Percentiles rank a stretch among this genome's conserved stretches.
phyloP scores from a whole-genome alignment of 768 basidiomycete genomes.

The Astraeus odoratus region DNA sequence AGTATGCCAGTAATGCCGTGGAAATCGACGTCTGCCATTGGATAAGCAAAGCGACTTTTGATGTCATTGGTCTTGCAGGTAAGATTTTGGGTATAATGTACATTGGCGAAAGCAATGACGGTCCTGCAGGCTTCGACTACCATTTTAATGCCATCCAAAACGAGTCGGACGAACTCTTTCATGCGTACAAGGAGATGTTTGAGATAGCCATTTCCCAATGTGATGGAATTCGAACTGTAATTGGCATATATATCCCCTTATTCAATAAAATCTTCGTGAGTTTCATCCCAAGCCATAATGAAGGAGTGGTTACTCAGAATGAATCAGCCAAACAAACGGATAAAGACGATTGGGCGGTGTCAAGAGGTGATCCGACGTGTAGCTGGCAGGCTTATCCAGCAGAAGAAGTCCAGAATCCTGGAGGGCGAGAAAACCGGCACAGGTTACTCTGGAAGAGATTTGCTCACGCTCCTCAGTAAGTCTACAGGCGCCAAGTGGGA shows the following conservation, averaged over 20 bases:
- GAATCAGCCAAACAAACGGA: slow-evolving; percentile 46
- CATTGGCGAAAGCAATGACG: slow-evolving; percentile 1
- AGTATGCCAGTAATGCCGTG: slow-evolving; percentile 23
- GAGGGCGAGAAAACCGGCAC: slow-evolving; percentile 49
- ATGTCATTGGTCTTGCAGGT: slow-evolving; percentile 90
- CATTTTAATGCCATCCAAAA: slow-evolving; percentile 78
- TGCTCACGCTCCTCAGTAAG: slow-evolving; percentile 73
- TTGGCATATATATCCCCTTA: slow-evolving; percentile 55
- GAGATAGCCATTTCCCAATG: slow-evolving; percentile 59
- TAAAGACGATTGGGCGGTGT: slow-evolving; percentile 46
- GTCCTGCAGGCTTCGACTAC: slow-evolving; percentile 68
- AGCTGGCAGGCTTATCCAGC: slow-evolving; percentile 69
- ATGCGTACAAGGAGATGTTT: slow-evolving; percentile 84
- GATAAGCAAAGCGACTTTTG: slow-evolving; percentile 80
- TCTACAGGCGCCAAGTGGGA: slow-evolving; percentile 6
- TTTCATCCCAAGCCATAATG: slow-evolving; percentile 5
- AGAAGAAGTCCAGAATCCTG: slow-evolving; percentile 70
- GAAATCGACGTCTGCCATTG: slow-evolving; percentile 73
- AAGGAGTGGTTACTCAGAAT: slow-evolving; percentile 2
- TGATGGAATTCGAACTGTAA: slow-evolving; percentile 34
- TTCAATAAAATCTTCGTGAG: slow-evolving; percentile 51
- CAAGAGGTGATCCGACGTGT: slow-evolving; percentile 58
- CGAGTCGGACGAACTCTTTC: slow-evolving; percentile 70
- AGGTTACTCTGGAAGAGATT: slow-evolving; percentile 57
- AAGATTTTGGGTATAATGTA: slow-evolving; percentile 8